Percentiles rank a stretch among this genome's conserved stretches.
Evolutionary conservation across 2,329 filamentous ascomycete species (phyloP).

Genomic region (Triangularia setosa): DNA sequence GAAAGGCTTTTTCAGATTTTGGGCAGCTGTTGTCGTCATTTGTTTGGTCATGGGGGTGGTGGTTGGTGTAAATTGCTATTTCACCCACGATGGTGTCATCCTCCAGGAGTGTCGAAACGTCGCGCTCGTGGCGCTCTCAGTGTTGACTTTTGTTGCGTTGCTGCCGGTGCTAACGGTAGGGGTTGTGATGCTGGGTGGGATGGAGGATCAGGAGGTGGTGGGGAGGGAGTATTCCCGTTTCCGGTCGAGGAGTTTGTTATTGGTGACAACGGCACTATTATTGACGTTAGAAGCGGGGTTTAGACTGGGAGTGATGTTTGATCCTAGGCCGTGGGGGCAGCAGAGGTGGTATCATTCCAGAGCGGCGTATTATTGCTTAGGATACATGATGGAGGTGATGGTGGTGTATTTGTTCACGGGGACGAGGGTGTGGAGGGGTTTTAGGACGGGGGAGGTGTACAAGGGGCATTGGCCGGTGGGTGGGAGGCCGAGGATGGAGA

Average conservation of each 20-base stretch:
- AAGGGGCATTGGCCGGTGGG: neutral
- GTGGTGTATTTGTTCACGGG: constrained; percentile 52
- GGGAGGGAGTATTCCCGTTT: constrained; percentile 41
- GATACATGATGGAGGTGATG: constrained; percentile 57
- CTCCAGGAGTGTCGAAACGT: constrained; percentile 49
- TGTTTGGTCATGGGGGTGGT: constrained; percentile 55
- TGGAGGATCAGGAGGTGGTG: neutral
- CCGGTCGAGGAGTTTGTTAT: constrained; percentile 50
- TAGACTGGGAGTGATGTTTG: constrained; percentile 48
- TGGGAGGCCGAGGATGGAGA: neutral
- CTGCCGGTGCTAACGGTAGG: constrained; percentile 52
- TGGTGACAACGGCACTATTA: constrained; percentile 45
- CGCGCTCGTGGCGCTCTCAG: constrained; percentile 51
- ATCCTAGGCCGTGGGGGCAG: constrained; percentile 37
- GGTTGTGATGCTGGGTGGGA: constrained; percentile 19
- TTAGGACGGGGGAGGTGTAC: constrained; percentile 4
- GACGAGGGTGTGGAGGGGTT: constrained; percentile 11
- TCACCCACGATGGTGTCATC: constrained; percentile 45
- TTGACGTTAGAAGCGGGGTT: constrained; percentile 56
- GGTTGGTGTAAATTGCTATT: constrained; percentile 49
- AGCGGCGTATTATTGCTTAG: constrained; percentile 61
- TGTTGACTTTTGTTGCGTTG: constrained; percentile 54
- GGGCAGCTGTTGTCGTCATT: constrained; percentile 47
- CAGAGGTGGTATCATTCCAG: constrained; percentile 57
- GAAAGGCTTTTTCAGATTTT: constrained; percentile 40